These are phyloP conservation scores for Chalciporus sphaerocephalus DNA, from an alignment of 768 basidiomycete species.

Conservation along the genomic window DNA sequence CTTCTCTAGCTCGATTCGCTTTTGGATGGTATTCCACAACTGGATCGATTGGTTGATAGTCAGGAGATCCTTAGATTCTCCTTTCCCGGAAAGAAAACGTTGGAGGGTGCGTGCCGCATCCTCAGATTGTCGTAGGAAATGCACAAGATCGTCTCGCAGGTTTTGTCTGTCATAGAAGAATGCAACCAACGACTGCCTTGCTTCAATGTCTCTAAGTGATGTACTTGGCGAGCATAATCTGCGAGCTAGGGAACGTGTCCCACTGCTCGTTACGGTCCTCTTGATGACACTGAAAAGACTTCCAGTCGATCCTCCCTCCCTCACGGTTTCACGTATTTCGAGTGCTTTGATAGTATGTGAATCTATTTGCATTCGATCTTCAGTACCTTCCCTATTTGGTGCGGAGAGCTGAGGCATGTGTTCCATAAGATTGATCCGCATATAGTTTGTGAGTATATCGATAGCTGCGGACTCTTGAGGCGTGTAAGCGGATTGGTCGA, in stretches of 20 bases:
- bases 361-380: constrained; percentile 81
- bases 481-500: constrained; percentile 15
- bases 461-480: constrained; percentile 54
- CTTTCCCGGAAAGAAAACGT: constrained; percentile 65
- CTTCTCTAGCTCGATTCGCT: constrained; percentile 54
- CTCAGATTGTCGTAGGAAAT: constrained; percentile 52
- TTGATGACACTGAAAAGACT: constrained; percentile 73
- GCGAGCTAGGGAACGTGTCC: constrained; percentile 67
- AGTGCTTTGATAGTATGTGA: constrained; percentile 85
- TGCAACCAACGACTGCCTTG: constrained; percentile 72
- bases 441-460: constrained; percentile 56
- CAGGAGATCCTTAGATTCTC: constrained; percentile 60
- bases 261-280: constrained; percentile 73
- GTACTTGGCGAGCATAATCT: constrained; percentile 86
- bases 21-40: constrained; percentile 52
- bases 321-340: constrained; percentile 71
- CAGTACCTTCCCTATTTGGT: constrained; percentile 52
- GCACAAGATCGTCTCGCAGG: constrained; percentile 60
- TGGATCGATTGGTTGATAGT: constrained; percentile 60
- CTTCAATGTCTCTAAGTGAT: constrained; percentile 63
- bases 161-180: constrained; percentile 60
- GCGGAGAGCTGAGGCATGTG: constrained; percentile 63
- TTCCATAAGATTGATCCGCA: constrained; percentile 67
- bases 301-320: constrained; percentile 70
- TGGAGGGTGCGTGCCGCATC: constrained; percentile 77